Evolutionary conservation across 192 early-diverging fungal species (phyloP), one percentile per base, ranked within the genome.

Genomic region (Chytriomyces hyalinus): DNA sequence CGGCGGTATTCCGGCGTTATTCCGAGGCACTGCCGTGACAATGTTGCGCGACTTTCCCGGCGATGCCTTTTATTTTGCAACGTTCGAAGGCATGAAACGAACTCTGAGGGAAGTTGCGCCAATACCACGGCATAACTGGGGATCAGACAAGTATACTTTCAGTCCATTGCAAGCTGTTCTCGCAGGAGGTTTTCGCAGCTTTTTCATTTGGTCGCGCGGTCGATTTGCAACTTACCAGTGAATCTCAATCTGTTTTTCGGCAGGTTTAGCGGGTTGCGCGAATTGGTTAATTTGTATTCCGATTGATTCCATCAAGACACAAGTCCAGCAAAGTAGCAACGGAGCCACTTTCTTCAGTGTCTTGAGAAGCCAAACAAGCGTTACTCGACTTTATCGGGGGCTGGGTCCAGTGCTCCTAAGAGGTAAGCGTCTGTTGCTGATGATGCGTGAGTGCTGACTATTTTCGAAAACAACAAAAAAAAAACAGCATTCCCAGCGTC

Each of bases 251-350:
- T 4, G 2, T 13, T 15, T 20, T 65, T 15, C 11, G 13, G 13
- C 24, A 69, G 67, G 67, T 45, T 53, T 43, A 22, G 78, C 81
- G 15, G 81, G 81, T 11, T 70, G 64, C 48, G 78, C 70, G 78
- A 94, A 94, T 91, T 96, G 94, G 94, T 80, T 87, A 49, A 91
- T 94, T 78, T 91, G 91, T 59, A 92, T 95, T 75, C 93, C 93
- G 13, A 87, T 92, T 65, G 94, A 95, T 85, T 89, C 90, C 5
- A 81, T 95, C 76, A 95, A 95, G 80, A 92, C 93, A 10, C 92
- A 91, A 28, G 78, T 92, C 44, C 94, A 95, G 64, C 76, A 93
- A 89, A 78, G 94, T 90, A 6, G 69, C 73, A 87, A 88, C 49
- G 65, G 63, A 4, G 36, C 73, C 24, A 77, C 73, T 13, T 72